phyloP scores from a whole-genome alignment of 805 yeast genomes.

The Kazachstania taianensis region DNA sequence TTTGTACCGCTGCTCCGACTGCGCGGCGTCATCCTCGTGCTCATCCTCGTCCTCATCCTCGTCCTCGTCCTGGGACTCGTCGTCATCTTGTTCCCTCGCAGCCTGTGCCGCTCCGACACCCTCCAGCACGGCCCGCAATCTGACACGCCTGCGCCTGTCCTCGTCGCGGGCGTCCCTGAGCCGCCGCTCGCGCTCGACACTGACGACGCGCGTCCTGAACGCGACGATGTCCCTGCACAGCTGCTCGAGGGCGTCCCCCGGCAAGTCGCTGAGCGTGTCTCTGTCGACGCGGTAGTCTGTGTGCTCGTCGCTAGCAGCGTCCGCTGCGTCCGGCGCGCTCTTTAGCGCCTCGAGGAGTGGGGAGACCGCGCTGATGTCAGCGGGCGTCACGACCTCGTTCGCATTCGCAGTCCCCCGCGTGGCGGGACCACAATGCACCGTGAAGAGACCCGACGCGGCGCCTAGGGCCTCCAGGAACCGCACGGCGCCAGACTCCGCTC shows the following conservation, averaged over 20 bases:
- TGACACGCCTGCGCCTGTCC: constrained; percentile 16
- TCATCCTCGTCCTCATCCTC: constrained; percentile 12
- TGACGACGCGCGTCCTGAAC: constrained; percentile 46
- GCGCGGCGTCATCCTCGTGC: constrained; percentile 5
- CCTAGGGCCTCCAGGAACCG: no score
- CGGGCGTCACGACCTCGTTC: no score
- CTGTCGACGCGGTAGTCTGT: constrained; percentile 22
- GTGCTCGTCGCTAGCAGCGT: neutral
- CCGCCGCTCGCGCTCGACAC: constrained; percentile 41
- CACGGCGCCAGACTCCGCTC: no score
- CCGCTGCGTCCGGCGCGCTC: no score
- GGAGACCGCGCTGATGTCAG: no score
- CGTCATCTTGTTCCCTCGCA: constrained; percentile 3
- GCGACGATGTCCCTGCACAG: constrained; percentile 38
- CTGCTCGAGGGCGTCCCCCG: constrained; percentile 21
- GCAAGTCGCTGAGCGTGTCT: constrained; percentile 23
- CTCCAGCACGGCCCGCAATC: constrained; percentile 22
- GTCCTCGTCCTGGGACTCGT: constrained; percentile 7
- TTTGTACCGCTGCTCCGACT: constrained; percentile 11
- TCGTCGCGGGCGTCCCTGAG: constrained; percentile 32
- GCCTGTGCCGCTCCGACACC: constrained; percentile 19
- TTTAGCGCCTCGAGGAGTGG: no score
- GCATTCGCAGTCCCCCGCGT: no score
- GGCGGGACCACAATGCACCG: no score
- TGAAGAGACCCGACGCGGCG: no score